Evolutionary conservation across 2,329 filamentous ascomycete species (phyloP).

Genomic region (Fonsecaea monophora): DNA sequence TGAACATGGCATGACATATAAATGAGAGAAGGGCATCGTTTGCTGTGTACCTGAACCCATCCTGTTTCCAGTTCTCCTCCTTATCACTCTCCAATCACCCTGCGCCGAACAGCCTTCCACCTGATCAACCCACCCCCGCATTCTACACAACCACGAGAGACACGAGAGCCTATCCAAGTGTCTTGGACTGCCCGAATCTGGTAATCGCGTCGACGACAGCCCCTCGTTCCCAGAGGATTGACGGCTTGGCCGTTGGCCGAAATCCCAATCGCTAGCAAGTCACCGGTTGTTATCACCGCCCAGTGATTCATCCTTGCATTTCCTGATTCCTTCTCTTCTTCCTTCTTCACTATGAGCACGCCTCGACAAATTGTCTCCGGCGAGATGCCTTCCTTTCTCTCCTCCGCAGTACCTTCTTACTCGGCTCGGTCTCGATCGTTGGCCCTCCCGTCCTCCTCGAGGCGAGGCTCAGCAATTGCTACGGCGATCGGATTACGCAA

Average conservation of each 20-base stretch:
- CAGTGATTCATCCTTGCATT: not conserved
- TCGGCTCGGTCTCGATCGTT: constrained; percentile 31
- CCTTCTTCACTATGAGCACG: constrained; percentile 21
- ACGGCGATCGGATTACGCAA: constrained; percentile 36
- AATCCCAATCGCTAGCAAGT: not conserved
- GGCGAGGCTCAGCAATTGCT: constrained; percentile 36
- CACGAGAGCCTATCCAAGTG: not conserved
- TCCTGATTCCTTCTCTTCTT: constrained; percentile 9
- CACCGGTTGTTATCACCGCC: constrained; percentile 16
- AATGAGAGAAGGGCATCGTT: too few relatives aligned
- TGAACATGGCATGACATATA: not conserved
- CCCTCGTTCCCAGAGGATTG: constrained; percentile 15
- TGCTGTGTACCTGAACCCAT: constrained; percentile 8
- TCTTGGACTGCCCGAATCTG: constrained; percentile 7
- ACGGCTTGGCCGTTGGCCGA: constrained; percentile 3
- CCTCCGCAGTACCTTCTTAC: constrained; percentile 31
- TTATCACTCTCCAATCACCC: constrained; percentile 19
- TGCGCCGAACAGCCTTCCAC: constrained; percentile 3
- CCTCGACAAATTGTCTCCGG: constrained; percentile 26
- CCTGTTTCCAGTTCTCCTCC: constrained; percentile 10
- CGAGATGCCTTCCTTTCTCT: constrained; percentile 37
- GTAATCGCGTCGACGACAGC: constrained; percentile 2
- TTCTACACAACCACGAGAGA: not conserved
- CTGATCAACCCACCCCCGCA: constrained; percentile 17
- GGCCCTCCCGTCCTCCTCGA: constrained; percentile 13